Conservation (phyloP, 306 rosid species). For the Cicer chorassanicum region DNA sequence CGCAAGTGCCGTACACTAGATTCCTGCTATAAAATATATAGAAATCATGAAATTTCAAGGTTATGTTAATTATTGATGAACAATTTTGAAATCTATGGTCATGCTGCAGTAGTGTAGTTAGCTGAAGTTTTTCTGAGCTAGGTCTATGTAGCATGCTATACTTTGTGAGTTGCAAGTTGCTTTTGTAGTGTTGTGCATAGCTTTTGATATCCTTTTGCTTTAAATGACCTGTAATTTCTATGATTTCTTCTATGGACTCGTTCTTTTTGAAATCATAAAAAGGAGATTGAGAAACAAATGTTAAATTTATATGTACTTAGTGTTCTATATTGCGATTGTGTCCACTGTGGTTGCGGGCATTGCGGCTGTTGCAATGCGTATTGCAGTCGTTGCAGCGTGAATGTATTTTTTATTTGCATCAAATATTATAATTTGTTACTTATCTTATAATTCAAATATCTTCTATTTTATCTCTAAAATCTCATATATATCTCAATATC, state of each 20-base stretch:
- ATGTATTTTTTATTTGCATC: too few species aligned
- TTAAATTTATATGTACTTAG: not conserved
- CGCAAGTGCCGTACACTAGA: not conserved
- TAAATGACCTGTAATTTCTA: not conserved
- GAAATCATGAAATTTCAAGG: not conserved
- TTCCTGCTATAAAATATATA: not conserved
- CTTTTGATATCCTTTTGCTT: conserved; percentile 20
- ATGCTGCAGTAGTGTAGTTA: conserved; percentile 7
- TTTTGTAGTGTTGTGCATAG: conserved; percentile 29
- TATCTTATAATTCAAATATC: too few species aligned
- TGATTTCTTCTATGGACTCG: not conserved
- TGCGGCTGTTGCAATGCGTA: too few species aligned
- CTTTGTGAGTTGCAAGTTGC: not conserved
- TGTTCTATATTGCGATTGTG: too few species aligned
- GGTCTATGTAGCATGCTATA: not conserved
- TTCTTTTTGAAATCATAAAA: not conserved
- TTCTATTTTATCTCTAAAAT: too few species aligned
- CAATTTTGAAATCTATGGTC: conserved; percentile 1
- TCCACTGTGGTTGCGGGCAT: too few species aligned
- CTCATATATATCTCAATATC: too few species aligned
- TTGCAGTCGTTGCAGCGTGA: too few species aligned
- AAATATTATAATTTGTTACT: too few species aligned
- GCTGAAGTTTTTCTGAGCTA: conserved; percentile 32
- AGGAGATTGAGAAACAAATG: conserved; percentile 13
- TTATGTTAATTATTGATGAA: not conserved